Percentiles rank a stretch among this genome's conserved stretches.
phyloP scores from a whole-genome alignment of 345 rosid species.

The Lepidium sativum region DNA sequence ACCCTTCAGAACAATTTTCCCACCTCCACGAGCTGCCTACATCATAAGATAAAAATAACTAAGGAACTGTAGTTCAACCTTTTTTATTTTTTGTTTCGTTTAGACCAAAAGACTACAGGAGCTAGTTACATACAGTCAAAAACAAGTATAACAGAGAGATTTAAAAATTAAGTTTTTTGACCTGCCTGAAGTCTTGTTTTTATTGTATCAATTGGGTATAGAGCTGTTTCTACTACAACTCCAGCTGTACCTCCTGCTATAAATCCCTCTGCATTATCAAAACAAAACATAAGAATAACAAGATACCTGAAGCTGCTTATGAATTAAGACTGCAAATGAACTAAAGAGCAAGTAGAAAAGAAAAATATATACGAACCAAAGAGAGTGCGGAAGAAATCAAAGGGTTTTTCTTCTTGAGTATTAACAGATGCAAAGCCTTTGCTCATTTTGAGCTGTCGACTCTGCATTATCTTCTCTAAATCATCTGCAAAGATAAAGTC shows the following conservation, averaged over 20 bases:
- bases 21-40: conserved; percentile 87
- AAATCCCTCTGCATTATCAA: conserved; percentile 59
- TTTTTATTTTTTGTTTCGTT: too few relatives aligned
- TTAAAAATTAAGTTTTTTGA: neutral
- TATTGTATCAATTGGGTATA: conserved; percentile 89
- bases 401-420: conserved; percentile 49
- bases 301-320: neutral
- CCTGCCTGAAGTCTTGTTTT: conserved; percentile 95
- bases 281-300: neutral
- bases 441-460: conserved; percentile 31
- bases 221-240: conserved; percentile 87
- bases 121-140: neutral
- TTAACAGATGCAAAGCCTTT: conserved; percentile 59
- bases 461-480: conserved; percentile 29
- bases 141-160: neutral
- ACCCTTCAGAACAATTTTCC: conserved; percentile 68
- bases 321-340: neutral
- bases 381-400: conserved; percentile 61
- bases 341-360: neutral
- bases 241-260: conserved; percentile 97
- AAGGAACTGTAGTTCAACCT: neutral
- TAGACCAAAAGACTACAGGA: neutral
- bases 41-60: neutral
- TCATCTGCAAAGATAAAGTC: conserved; percentile 30
- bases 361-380: conserved; percentile 34